Conservation (phyloP, 225 moss, liverwort and hornwort genomes). For the Lunularia cruciata region DNA sequence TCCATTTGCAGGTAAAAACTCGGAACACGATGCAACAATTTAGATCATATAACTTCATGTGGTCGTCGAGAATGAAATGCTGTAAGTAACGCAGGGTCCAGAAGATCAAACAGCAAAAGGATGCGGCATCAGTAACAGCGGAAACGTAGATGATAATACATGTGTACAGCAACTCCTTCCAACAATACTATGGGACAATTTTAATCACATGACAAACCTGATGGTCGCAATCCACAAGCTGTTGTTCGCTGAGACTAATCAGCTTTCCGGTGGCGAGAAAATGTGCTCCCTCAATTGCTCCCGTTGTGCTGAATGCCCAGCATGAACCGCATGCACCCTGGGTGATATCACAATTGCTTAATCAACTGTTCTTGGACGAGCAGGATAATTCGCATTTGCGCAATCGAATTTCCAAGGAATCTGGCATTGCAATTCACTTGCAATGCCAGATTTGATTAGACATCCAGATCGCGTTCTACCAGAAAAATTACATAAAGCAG, state of each 20-base stretch:
- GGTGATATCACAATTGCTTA: not conserved
- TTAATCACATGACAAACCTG: constrained; percentile 48
- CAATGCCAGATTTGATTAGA: not conserved
- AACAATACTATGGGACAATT: not conserved
- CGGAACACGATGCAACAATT: no score
- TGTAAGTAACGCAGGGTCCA: no score
- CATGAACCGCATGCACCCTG: constrained; percentile 95
- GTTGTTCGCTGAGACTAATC: constrained; percentile 92
- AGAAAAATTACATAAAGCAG: not conserved
- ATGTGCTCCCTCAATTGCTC: constrained; percentile 84
- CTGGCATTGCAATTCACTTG: not conserved
- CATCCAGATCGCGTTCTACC: not conserved
- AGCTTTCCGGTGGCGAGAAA: constrained; percentile 77
- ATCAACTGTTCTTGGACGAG: not conserved
- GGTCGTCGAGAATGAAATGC: no score
- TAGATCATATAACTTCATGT: no score
- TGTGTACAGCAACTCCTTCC: not conserved
- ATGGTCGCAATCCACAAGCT: constrained; percentile 95
- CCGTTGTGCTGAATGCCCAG: constrained; percentile 96
- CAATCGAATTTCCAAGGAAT: no score
- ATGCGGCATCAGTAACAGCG: no score
- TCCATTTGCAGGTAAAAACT: no score
- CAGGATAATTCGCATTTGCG: no score
- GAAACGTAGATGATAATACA: not conserved
- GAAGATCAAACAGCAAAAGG: no score